phyloP scores from a whole-genome alignment of 192 early-diverging fungal species.

The Lobosporangium transversale region DNA sequence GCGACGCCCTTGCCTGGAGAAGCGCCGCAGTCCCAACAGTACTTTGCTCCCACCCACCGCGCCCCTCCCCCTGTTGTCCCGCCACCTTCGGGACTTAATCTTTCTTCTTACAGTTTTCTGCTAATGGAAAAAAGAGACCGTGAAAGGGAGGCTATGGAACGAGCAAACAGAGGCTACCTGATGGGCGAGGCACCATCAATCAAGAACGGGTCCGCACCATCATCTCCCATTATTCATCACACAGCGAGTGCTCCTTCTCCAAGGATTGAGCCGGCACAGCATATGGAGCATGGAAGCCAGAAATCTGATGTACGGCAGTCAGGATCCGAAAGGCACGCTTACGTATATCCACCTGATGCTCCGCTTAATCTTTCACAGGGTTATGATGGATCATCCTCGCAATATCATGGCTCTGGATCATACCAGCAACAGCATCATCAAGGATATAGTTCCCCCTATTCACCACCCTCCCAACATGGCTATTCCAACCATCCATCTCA shows the following conservation, averaged over 20 bases:
- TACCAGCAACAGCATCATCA: constrained; percentile 11
- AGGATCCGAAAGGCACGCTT: constrained; percentile 3
- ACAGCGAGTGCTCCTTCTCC: constrained; percentile 21
- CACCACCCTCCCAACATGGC: constrained; percentile 15
- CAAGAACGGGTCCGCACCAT: constrained; percentile 10
- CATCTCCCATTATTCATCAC: constrained; percentile 6
- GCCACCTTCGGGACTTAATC: constrained; percentile 39
- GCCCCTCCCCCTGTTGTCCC: constrained; percentile 21
- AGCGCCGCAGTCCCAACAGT: constrained; percentile 30
- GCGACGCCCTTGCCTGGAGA: constrained; percentile 44
- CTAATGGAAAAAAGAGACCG: constrained; percentile 52
- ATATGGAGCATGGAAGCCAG: background rate
- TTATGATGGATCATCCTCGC: constrained; percentile 6
- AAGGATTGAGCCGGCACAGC: constrained; percentile 19
- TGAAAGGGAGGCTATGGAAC: constrained; percentile 45
- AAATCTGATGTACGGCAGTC: background rate
- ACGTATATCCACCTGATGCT: constrained; percentile 2
- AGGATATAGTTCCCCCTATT: constrained; percentile 1
- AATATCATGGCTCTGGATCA: constrained; percentile 19
- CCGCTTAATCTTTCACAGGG: constrained; percentile 1
- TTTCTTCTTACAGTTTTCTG: constrained; percentile 47
- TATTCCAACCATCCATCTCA: constrained; percentile 5
- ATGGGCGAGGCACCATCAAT: constrained; percentile 10
- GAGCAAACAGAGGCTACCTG: constrained; percentile 35
- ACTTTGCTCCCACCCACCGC: constrained; percentile 40